Conservation (phyloP, 352 stramenopile genomes). For the Plasmopara viticola region DNA sequence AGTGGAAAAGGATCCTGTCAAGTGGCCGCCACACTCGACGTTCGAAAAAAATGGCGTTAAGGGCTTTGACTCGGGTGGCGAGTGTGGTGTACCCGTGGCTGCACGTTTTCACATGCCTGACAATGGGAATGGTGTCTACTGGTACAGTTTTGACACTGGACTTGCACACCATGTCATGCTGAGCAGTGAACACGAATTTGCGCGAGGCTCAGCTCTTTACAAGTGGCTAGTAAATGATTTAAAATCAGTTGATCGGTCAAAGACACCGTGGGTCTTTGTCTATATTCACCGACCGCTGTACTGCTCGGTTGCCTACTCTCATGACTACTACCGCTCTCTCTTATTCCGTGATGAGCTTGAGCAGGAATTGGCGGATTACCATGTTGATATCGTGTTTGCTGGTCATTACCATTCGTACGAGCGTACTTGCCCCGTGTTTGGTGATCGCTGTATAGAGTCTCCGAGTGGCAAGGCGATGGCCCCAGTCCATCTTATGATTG, state of each 20-base stretch:
- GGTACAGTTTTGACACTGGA: constrained; percentile 54
- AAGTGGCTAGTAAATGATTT: constrained; percentile 52
- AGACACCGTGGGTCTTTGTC: constrained; percentile 54
- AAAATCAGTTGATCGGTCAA: constrained; percentile 37
- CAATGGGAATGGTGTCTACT: constrained; percentile 50
- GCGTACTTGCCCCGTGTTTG: constrained; percentile 50
- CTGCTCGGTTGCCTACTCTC: constrained; percentile 34
- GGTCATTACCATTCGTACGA: constrained; percentile 64
- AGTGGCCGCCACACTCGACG: constrained; percentile 25
- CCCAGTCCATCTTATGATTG: constrained; percentile 50
- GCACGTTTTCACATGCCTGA: constrained; percentile 74
- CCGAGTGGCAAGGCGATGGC: constrained; percentile 33
- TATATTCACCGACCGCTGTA: constrained; percentile 61
- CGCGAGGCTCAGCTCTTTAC: constrained; percentile 32
- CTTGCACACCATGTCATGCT: constrained; percentile 46
- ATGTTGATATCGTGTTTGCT: constrained; percentile 53
- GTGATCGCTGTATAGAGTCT: constrained; percentile 33
- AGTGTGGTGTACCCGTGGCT: constrained; percentile 78
- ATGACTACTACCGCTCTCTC: constrained; percentile 35
- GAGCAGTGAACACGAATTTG: constrained; percentile 54
- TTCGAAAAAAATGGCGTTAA: constrained; percentile 29
- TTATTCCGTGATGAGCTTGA: constrained; percentile 42
- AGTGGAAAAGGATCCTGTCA: constrained; percentile 18
- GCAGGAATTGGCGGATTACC: constrained; percentile 37
- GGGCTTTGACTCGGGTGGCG: constrained; percentile 59